These are phyloP conservation scores for Neckera pumila DNA, from an alignment of 225 moss, liverwort and hornwort genomes.

Conservation along the genomic window DNA sequence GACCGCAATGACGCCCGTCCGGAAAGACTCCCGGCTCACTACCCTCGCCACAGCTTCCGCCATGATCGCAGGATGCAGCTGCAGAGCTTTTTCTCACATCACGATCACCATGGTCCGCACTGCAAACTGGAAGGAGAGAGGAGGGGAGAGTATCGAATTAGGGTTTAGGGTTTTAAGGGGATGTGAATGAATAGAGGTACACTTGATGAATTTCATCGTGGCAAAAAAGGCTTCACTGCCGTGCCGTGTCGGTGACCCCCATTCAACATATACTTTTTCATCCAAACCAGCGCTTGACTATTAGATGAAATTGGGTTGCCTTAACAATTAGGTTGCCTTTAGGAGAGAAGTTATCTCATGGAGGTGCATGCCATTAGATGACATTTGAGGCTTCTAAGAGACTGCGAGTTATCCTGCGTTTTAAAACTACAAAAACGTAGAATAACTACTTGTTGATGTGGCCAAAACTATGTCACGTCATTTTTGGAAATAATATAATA, in stretches of 20 bases:
- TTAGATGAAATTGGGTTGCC: too few species aligned
- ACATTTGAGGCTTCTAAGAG: too few species aligned
- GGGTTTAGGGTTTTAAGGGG: background rate
- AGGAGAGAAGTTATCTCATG: too few species aligned
- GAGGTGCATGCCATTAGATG: too few species aligned
- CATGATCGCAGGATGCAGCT: background rate
- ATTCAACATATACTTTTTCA: background rate
- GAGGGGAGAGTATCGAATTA: background rate
- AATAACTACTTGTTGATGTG: too few species aligned
- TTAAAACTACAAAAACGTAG: too few species aligned
- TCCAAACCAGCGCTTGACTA: background rate
- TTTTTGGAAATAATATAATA: too few species aligned
- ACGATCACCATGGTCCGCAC: background rate
- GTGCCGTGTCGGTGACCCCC: background rate
- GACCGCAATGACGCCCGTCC: constrained; percentile 83
- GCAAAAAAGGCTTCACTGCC: background rate
- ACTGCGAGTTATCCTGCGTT: too few species aligned
- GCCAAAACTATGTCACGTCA: too few species aligned
- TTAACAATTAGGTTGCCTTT: too few species aligned
- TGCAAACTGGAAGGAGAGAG: background rate
- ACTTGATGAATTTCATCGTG: background rate
- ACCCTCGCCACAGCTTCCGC: constrained; percentile 37
- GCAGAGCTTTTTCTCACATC: background rate
- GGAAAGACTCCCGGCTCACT: constrained; percentile 25
- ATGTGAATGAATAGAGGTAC: background rate